Base-by-base conservation (phyloP, 495 filamentous ascomycete genomes). In the Penicillium desertorum region DNA sequence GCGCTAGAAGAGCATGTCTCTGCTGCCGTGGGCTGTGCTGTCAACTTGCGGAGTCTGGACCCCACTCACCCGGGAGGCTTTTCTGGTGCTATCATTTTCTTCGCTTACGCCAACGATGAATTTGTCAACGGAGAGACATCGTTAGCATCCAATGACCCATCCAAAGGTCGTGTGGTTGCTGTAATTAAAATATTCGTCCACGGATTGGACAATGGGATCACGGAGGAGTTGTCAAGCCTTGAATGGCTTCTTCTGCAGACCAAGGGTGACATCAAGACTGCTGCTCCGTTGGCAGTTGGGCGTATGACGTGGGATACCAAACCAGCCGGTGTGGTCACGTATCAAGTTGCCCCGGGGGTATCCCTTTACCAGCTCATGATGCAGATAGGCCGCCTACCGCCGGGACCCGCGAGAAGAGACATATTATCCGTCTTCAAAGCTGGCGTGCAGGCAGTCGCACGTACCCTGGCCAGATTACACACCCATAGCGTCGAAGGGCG, bases 221-320 rank as follows among this genome's bases (percentile, higher is more conserved):
- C 45, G 9, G 45, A 47, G 4, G 45, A 47, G 27, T 29, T 47
- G 27, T 47, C 45, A 30, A 47, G 45, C 29, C 27, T 47, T 11
- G 45, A 47, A 47, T 47, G 45, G 45, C 45, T 47, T n/a, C 45
- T 47, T 25, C 3, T 47, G 16, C 45, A 47, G 8, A 47, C 25
- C 1, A 47, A 30, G n/a, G 3, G 27, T 30, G 45, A 47, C n/a
- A 47, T 47, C 27, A 47, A 8, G 17, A 47, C 45, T 30, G n/a
- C 45, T 1, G 25, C 45, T 7, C 45, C 45, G 14, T 12, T 47
- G 9, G 45, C 27, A 0, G n/a, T 47, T 30, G 45, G 45, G 8
- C 25, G 27, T 2, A 47, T 47, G 45, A 47, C 27, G n/a, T 47
- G 45, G 45, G 45, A 47, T 47, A 30, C 14, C 0, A 47, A 47